A percentile compares a stretch with the other conserved stretches of the same genome.
Evolutionary conservation across 1,284 basidiomycete species (phyloP).

Genomic region (Trametes hirsuta): DNA sequence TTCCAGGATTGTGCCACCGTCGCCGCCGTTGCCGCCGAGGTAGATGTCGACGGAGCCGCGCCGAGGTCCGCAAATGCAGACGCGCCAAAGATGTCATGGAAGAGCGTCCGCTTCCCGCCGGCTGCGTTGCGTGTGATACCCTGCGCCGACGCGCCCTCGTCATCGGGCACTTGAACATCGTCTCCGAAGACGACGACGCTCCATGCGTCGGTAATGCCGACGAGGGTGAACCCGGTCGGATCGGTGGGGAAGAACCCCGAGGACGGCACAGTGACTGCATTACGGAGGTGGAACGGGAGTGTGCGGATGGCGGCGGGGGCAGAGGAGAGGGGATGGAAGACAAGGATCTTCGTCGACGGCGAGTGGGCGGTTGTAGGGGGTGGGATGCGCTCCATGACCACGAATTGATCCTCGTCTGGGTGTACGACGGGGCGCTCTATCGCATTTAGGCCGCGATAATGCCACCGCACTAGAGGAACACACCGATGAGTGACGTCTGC

Average conservation of each 20-base stretch:
- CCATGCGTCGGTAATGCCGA: constrained; percentile 71
- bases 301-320: constrained; percentile 44
- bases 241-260: constrained; percentile 32
- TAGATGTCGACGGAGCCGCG: constrained; percentile 22
- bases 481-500: constrained; percentile 2
- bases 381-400: constrained; percentile 49
- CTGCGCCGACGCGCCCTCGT: constrained; percentile 46
- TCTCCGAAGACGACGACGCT: constrained; percentile 68
- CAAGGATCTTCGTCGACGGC: constrained; percentile 45
- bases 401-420: constrained; percentile 58
- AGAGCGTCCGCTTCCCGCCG: constrained; percentile 58
- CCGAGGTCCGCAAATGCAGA: constrained; percentile 53
- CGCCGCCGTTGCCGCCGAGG: constrained; percentile 13
- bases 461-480: constrained; percentile 57
- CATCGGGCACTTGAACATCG: constrained; percentile 42
- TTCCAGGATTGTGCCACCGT: constrained; percentile 38
- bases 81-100: constrained; percentile 85
- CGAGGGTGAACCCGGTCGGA: constrained; percentile 51
- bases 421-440: constrained; percentile 57
- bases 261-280: constrained; percentile 50
- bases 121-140: constrained; percentile 43
- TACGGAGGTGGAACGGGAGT: constrained; percentile 65
- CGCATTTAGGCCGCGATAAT: constrained; percentile 41
- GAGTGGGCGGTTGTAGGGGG: constrained; percentile 33
- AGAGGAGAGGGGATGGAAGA: constrained; percentile 53